A percentile compares a stretch with the other conserved stretches of the same genome.
Conservation (phyloP, 768 basidiomycete species). For the Pholiota microspora region DNA sequence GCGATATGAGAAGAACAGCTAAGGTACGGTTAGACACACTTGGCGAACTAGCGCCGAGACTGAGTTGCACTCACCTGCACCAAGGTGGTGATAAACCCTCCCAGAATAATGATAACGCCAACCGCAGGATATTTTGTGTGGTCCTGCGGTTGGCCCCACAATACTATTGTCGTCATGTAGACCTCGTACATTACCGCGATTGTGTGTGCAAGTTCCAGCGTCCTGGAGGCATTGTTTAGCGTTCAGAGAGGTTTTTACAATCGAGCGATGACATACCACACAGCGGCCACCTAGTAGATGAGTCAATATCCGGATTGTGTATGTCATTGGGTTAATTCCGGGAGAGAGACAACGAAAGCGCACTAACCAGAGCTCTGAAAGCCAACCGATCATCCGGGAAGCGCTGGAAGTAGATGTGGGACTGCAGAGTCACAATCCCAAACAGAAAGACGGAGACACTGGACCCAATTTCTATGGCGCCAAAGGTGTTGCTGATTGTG, state of each 20-base stretch:
- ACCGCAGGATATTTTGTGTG: neutral
- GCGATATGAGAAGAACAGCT: constrained; percentile 11
- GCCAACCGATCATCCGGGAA: constrained; percentile 20
- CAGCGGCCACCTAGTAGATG: neutral
- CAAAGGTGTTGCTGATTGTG: constrained; percentile 16
- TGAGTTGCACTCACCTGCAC: constrained; percentile 6
- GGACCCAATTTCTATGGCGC: constrained; percentile 22
- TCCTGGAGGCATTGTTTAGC: constrained; percentile 1
- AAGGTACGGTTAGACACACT: neutral
- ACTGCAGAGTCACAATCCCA: constrained; percentile 25
- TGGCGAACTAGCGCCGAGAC: neutral
- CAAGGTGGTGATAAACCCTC: constrained; percentile 11
- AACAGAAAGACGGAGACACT: constrained; percentile 23
- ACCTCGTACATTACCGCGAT: constrained; percentile 5
- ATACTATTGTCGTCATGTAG: constrained; percentile 2
- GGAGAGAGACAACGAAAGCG: neutral
- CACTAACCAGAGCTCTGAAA: constrained; percentile 21
- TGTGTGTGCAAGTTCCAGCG: constrained; percentile 10
- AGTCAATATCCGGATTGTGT: neutral
- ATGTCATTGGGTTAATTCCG: neutral
- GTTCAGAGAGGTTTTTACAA: too few relatives aligned
- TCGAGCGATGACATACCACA: neutral
- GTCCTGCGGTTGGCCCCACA: neutral
- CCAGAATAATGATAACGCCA: constrained; percentile 6
- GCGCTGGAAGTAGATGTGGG: constrained; percentile 17